Evolutionary conservation across 495 filamentous ascomycete species (phyloP).

Genomic region (Cenococcum geophilum): DNA sequence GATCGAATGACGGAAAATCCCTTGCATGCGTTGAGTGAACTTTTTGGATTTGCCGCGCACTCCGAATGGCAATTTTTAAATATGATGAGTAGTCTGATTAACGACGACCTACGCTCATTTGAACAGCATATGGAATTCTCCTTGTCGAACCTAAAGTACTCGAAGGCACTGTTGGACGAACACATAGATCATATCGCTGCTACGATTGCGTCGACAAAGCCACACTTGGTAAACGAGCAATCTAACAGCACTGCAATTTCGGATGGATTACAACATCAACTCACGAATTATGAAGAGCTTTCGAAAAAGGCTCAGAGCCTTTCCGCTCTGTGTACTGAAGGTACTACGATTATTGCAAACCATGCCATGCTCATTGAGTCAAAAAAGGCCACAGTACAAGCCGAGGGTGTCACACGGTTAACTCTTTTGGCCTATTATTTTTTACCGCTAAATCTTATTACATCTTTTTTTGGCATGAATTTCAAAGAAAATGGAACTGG

Average conservation of each 20-base stretch:
- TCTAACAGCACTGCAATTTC: background rate
- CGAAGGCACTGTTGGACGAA: background rate
- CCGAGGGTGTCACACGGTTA: background rate
- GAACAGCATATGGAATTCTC: background rate
- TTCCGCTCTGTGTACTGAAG: background rate
- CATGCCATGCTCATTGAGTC: background rate
- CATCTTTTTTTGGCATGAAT: slow-evolving; percentile 3
- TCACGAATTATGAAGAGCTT: background rate
- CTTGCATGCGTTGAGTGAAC: background rate
- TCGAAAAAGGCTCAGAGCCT: background rate
- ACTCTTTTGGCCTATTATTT: background rate
- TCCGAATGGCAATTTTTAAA: slow-evolving; percentile 2
- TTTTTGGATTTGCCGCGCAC: background rate
- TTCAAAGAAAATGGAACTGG: background rate
- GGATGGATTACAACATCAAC: background rate
- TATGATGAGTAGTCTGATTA: background rate
- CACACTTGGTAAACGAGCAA: background rate
- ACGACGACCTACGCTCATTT: background rate
- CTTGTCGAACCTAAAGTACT: background rate
- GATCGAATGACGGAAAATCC: background rate
- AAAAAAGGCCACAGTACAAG: background rate
- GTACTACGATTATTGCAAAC: background rate
- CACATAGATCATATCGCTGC: background rate
- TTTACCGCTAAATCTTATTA: background rate
- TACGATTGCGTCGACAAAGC: background rate